These are phyloP conservation scores for Chlorella sorokiniana DNA, from an alignment of 139 green algal genomes.

Conservation along the genomic window DNA sequence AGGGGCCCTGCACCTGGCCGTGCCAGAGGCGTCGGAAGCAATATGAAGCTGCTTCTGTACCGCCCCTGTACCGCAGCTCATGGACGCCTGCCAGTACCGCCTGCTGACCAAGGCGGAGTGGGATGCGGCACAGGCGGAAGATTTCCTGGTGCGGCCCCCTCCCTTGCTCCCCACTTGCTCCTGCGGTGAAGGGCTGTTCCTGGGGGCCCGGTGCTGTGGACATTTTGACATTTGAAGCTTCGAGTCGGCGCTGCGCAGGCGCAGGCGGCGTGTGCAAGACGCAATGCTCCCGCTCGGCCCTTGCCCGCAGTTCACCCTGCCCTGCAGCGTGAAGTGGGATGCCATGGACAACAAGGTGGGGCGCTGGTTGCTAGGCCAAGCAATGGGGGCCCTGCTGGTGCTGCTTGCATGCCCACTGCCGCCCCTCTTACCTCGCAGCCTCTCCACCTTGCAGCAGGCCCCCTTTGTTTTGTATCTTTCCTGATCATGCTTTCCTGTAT, in stretches of 20 bases:
- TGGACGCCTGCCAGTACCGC: constrained; percentile 66
- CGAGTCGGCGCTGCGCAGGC: no score
- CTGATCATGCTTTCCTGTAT: not conserved
- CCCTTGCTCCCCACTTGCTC: not conserved
- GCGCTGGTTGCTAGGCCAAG: constrained; percentile 35
- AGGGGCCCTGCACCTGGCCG: not conserved
- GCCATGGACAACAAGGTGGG: constrained; percentile 63
- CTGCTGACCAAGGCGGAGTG: constrained; percentile 65
- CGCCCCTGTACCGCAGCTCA: constrained; percentile 38
- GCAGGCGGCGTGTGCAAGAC: no score
- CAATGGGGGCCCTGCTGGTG: not conserved
- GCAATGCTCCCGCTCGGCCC: not conserved
- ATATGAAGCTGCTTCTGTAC: no score
- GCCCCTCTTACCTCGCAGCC: not conserved
- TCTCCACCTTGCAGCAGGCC: not conserved
- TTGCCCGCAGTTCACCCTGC: constrained; percentile 46
- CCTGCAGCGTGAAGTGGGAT: constrained; percentile 69
- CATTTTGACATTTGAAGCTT: no score
- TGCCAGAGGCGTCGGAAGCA: no score
- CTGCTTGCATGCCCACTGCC: no score
- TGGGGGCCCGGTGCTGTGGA: no score
- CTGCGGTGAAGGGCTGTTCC: no score
- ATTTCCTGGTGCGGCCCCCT: constrained; percentile 62
- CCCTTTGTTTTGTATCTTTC: no score
- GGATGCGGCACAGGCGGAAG: constrained; percentile 64